Evolutionary conservation across 345 rosid species (phyloP), one percentile per base, ranked within the genome.

Genomic region (Citrus trifoliata): DNA sequence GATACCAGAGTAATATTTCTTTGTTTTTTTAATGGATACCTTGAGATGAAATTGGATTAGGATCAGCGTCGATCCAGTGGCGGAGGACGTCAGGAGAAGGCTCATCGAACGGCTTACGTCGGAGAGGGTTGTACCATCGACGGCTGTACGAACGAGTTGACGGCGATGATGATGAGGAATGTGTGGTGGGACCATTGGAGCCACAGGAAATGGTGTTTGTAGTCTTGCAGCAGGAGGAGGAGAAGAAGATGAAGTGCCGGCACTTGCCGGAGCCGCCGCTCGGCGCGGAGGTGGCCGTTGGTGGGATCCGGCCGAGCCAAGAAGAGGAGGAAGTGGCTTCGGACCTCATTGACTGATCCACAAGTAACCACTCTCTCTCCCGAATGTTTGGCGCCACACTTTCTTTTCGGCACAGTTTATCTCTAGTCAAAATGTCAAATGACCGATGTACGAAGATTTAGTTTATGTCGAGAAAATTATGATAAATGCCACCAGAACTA

Each of bases 61-160:
- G 83, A 81, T 90, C 90, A 80, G 89, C 82, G 76, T 86, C 91
- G 27, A 86, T 67, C 98, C 98, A 93, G 27, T 80, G 85, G 82
- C 98, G 98, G 80, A 55, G 33, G 66, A 89, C 67, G 42, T 85
- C 87, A 51, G 88, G 84, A 59, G 86, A 59, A 32, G 83, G 70
- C 14, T 79, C 84, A 65, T 78, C 82, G 12, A 81, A 33, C 61
- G 82, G 78, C 19, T 75, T 35, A 63, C 79, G 81, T 10, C 82
- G 64, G 64, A 83, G 83, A 12, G 89, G 87, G 32, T 82, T 81
- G 74, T 76, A 5, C 90, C 87, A 83, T 59, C 83, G 84, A 74
- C 86, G 87, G 83, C 60, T 51, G 61, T 70, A 70, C 40, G 72
- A 68, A 40, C 33, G 56, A 68, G 56, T 35, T 24, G 70, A 27